Evolutionary conservation across 225 moss, liverwort and hornwort genomes (phyloP), one percentile per base, ranked within the genome.

Genomic region (Antitrichia curtipendula): DNA sequence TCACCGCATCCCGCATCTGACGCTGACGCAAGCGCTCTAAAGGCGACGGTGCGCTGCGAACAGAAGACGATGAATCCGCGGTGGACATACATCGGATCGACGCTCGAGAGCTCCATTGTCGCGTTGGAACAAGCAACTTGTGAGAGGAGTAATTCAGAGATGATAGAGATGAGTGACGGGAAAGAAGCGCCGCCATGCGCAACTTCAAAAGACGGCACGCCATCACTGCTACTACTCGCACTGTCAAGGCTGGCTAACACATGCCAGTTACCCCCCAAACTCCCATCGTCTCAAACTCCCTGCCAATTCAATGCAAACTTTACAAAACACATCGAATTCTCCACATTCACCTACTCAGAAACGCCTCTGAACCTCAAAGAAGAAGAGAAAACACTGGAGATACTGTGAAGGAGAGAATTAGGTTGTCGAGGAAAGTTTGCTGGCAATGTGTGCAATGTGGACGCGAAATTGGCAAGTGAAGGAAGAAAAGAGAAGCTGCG

Each of bases 11-110:
- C 65, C 94, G 92, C 90, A 94, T 87, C 90, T 94, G 94, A 66
- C 94, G 92, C 87, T 94, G 94, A 61, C 94, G 88, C 88, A 94
- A 69, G 47, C 94, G 91, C 81, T 94, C 92, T 56, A 94, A 69
- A 22, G 92, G 94, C 70, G 91, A 87, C 71, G 70, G 75, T 17
- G 57, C 34, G 72, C 58, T 69, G 75, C 86, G 86, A 43, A 76
- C 86, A 36, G 88, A 90, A 12, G 90, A 86, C 64, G 82, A 74
- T 0, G 88, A 70, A 34, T 88, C 93, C 82, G 50, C 15, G 5
- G 85, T 88, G 7, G 88, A 87, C 90, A 94, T 87, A 68, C 91
- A 91, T 58, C 91, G 47, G 50, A 90, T 68, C 58, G 89, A 90
- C 61, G 78, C 91, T 38, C 84, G 90, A 82, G 88, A 69, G 87